Conservation (phyloP, 192 early-diverging fungal species). For the Coemansia sp. region DNA sequence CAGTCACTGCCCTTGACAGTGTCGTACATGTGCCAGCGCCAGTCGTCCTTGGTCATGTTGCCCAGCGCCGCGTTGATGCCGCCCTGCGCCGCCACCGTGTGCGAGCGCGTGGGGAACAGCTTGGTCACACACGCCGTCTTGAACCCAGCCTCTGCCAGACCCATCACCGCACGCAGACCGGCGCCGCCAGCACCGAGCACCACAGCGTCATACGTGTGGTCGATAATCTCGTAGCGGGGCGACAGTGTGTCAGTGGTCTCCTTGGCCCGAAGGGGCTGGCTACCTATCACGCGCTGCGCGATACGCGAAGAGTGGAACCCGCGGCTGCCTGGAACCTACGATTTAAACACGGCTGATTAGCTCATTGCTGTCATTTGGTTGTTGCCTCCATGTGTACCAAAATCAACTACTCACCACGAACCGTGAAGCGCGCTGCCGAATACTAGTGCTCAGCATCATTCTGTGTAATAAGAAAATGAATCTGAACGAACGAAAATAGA, state of each 20-base stretch:
- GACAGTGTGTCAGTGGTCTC: slow-evolving; percentile 58
- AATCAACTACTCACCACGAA: slow-evolving; percentile 32
- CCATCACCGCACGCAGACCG: slow-evolving; percentile 96
- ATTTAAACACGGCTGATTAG: background rate
- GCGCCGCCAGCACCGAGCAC: slow-evolving; percentile 98
- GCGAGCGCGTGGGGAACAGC: slow-evolving; percentile 97
- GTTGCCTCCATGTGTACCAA: background rate
- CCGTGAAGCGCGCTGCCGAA: slow-evolving; percentile 33
- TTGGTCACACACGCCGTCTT: slow-evolving; percentile 99
- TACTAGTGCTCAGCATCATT: slow-evolving; percentile 40
- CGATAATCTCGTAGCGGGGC: slow-evolving; percentile 89
- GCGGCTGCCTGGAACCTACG: slow-evolving; percentile 52
- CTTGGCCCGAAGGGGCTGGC: slow-evolving; percentile 73
- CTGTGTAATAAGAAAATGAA: background rate
- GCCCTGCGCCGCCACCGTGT: slow-evolving; percentile 99
- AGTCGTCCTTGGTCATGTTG: slow-evolving; percentile 99
- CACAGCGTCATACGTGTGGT: slow-evolving; percentile 98
- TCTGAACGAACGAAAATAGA: background rate
- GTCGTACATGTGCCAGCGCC: slow-evolving; percentile 99
- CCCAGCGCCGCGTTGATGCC: slow-evolving; percentile 99
- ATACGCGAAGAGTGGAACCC: slow-evolving; percentile 67
- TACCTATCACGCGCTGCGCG: slow-evolving; percentile 67
- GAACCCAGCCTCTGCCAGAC: slow-evolving; percentile 91
- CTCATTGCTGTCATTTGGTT: background rate
- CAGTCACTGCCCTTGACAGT: slow-evolving; percentile 99